Evolutionary conservation across 257 asterid genomes (phyloP).

Genomic region (Linaria vulgaris): DNA sequence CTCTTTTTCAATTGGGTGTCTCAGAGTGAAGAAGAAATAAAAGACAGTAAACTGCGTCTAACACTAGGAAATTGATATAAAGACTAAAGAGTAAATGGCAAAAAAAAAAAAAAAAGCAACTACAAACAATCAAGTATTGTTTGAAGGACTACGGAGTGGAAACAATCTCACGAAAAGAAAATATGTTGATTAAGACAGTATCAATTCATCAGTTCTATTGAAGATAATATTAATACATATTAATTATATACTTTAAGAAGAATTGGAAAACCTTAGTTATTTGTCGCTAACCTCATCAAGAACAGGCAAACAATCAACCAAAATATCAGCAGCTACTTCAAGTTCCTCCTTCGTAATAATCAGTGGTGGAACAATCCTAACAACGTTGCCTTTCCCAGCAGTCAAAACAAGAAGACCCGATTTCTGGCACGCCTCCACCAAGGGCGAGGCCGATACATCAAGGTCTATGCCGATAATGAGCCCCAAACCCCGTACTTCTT

Average conservation of each 20-base stretch:
- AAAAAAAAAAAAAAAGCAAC: too few species aligned
- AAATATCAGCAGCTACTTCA: slow-evolving; percentile 56
- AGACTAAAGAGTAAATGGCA: too few species aligned
- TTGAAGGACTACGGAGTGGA: too few species aligned
- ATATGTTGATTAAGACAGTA: too few species aligned
- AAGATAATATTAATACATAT: slow-evolving; percentile 6
- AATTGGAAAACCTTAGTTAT: slow-evolving; percentile 2
- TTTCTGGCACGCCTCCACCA: slow-evolving; percentile 74
- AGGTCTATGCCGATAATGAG: slow-evolving; percentile 85
- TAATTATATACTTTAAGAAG: slow-evolving; percentile 1
- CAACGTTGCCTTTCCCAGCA: slow-evolving; percentile 91
- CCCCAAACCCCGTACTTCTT: slow-evolving; percentile 77
- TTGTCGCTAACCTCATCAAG: slow-evolving; percentile 48
- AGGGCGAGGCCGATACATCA: slow-evolving; percentile 65
- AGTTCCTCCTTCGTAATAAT: slow-evolving; percentile 68
- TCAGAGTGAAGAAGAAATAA: too few species aligned
- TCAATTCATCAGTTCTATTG: not conserved
- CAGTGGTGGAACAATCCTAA: slow-evolving; percentile 89
- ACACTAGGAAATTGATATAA: too few species aligned
- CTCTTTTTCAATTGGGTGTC: too few species aligned
- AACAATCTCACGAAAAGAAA: too few species aligned
- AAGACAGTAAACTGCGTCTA: too few species aligned
- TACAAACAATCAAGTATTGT: too few species aligned
- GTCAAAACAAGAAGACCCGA: slow-evolving; percentile 83
- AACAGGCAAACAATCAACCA: slow-evolving; percentile 53